Evolutionary conservation across 2,329 filamentous ascomycete genomes (phyloP), one percentile per base, ranked within the genome.

Genomic region (Trichoderma koningii): DNA sequence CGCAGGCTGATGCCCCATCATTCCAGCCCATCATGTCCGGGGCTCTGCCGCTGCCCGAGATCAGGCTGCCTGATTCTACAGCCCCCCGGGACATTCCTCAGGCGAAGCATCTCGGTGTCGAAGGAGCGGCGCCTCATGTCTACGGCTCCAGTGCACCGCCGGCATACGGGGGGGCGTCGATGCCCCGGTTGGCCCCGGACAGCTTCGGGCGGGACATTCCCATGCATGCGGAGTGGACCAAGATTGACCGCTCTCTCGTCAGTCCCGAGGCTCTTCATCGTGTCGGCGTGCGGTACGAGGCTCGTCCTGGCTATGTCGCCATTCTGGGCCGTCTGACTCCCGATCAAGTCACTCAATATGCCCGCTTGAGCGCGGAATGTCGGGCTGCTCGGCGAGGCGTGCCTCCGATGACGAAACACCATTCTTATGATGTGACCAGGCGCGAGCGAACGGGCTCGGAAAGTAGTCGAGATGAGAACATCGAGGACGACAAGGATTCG

Each of bases 241-340:
- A 80, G 59, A 84, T 87, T 50, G 79, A 78, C 50, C 80, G 85
- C 21, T 76, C 75, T 4, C 75, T 86, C 1, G 78, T 87, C 12
- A 86, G 83, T 12, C 81, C 81, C 6, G 83, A 85, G 68, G 83
- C 86, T 0, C 76, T 87, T 6, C 77, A 80, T 42, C 76, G 79
- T 53, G 83, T 83, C 5, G 79, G 83, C 10, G 78, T 85, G 19
- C 81, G 85, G 14, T 87, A 85, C 69, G 85, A 87, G 73, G 85
- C 85, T 10, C 79, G 84, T 3, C 85, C 84, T 0, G 79, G 82
- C 2, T 87, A 85, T 67, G 84, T 87, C 3, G 86, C 86, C 14
- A 75, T 89, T 4, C 78, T 89, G 0, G 87, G 87, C 5, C 77
- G 82, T 15, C 76, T 88, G 3, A 77, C 77, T 2, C 79, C 78